These are phyloP conservation scores for Periglandula ipomoeae DNA, from an alignment of 2,329 filamentous ascomycete species.

Conservation along the genomic window DNA sequence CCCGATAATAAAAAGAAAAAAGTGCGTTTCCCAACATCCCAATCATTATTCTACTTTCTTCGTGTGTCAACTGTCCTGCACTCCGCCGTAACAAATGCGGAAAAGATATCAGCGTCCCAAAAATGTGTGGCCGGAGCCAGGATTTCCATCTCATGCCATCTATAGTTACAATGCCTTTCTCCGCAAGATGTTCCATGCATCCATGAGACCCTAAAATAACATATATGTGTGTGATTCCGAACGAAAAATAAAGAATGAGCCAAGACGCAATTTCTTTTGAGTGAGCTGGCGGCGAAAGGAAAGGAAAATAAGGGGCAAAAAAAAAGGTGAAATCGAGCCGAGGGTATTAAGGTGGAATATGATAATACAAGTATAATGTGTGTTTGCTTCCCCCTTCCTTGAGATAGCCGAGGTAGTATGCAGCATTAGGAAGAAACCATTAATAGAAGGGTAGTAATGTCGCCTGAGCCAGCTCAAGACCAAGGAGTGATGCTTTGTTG, in stretches of 20 bases:
- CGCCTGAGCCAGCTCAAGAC: conserved; percentile 16
- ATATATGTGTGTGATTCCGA: no score
- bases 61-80: background rate
- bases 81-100: background rate
- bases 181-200: background rate
- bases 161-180: background rate
- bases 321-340: background rate
- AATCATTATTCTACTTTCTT: conserved; percentile 8
- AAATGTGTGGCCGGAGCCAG: background rate
- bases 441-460: background rate
- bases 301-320: background rate
- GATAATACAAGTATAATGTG: background rate
- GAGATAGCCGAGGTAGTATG: background rate
- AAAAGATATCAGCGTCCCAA: background rate
- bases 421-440: background rate
- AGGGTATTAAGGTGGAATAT: background rate
- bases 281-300: background rate
- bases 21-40: conserved; percentile 1
- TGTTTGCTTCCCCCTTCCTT: background rate
- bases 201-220: background rate
- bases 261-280: background rate
- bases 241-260: background rate
- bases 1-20: background rate
- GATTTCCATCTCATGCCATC: background rate
- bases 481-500: conserved; percentile 1